Conservation (phyloP, 2,329 filamentous ascomycete species). For the Fusarium beomiforme region DNA sequence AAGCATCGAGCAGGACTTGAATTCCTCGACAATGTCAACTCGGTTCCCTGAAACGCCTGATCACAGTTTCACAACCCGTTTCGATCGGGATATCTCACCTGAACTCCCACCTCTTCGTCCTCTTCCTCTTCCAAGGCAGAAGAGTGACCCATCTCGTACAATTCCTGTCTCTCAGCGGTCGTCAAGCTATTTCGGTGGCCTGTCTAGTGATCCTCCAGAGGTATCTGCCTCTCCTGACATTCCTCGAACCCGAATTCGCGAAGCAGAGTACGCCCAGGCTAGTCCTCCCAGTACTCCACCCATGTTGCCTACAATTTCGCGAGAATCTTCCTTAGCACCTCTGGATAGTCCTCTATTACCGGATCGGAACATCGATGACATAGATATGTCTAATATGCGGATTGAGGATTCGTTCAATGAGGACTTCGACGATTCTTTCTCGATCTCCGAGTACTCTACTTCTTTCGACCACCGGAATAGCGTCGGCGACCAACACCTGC, state of each 20-base stretch:
- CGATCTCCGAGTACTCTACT: constrained; percentile 44
- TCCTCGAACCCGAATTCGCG: constrained; percentile 43
- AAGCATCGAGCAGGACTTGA: constrained; percentile 23
- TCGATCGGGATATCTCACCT: constrained; percentile 45
- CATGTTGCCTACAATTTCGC: constrained; percentile 24
- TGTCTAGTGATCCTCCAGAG: constrained; percentile 56
- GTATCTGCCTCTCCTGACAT: constrained; percentile 55
- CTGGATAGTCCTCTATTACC: constrained; percentile 59
- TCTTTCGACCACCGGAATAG: constrained; percentile 46
- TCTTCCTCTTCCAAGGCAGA: constrained; percentile 39
- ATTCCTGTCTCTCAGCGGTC: constrained; percentile 53
- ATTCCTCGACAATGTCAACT: constrained; percentile 6
- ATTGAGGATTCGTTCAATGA: constrained; percentile 57
- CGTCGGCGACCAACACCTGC: constrained; percentile 73
- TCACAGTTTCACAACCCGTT: constrained; percentile 27
- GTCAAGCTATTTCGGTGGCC: constrained; percentile 51
- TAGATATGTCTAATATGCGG: constrained; percentile 52
- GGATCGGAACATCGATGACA: constrained; percentile 53
- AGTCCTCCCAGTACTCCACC: constrained; percentile 63
- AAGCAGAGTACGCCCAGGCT: constrained; percentile 50
- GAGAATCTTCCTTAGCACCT: constrained; percentile 52
- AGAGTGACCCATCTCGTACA: constrained; percentile 49
- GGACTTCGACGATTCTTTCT: constrained; percentile 57
- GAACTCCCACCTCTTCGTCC: constrained; percentile 51
- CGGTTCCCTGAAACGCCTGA: constrained; percentile 36